These are phyloP conservation scores for Aspergillus felis DNA, from an alignment of 2,329 filamentous ascomycete genomes.

Conservation along the genomic window DNA sequence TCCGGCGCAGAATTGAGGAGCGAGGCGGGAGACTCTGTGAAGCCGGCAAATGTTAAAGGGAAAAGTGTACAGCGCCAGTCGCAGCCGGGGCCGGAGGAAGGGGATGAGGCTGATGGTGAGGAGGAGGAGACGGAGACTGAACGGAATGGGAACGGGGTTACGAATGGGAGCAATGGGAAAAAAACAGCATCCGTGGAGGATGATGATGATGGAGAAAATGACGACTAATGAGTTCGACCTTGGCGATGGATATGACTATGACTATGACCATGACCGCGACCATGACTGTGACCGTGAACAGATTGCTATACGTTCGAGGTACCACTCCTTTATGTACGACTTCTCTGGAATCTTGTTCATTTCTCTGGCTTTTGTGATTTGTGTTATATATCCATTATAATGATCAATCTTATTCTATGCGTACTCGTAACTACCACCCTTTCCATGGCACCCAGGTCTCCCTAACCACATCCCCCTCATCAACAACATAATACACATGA, in stretches of 20 bases:
- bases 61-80: slow-evolving; percentile 17
- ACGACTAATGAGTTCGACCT: not conserved
- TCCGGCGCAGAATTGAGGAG: slow-evolving; percentile 22
- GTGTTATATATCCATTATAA: not conserved
- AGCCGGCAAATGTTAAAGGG: slow-evolving; percentile 14
- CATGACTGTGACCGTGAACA: not conserved
- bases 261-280: not conserved
- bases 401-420: not conserved
- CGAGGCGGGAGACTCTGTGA: slow-evolving; percentile 16
- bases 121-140: not conserved
- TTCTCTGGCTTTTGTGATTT: not conserved
- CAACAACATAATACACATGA: slow-evolving; percentile 69
- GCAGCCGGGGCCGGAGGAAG: not conserved
- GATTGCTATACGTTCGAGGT: not conserved
- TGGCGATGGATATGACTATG: not conserved
- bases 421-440: slow-evolving; percentile 14
- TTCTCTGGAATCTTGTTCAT: not conserved
- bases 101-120: not conserved
- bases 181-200: not conserved
- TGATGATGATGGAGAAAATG: not conserved
- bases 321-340: not conserved
- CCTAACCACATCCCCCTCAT: slow-evolving; percentile 36
- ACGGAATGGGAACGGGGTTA: not conserved
- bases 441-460: slow-evolving; percentile 28
- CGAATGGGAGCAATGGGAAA: not conserved